Evolutionary conservation across 176 grass and related monocot genomes (phyloP), one percentile per base, ranked within the genome.

Genomic region (Musa schizocarpa): DNA sequence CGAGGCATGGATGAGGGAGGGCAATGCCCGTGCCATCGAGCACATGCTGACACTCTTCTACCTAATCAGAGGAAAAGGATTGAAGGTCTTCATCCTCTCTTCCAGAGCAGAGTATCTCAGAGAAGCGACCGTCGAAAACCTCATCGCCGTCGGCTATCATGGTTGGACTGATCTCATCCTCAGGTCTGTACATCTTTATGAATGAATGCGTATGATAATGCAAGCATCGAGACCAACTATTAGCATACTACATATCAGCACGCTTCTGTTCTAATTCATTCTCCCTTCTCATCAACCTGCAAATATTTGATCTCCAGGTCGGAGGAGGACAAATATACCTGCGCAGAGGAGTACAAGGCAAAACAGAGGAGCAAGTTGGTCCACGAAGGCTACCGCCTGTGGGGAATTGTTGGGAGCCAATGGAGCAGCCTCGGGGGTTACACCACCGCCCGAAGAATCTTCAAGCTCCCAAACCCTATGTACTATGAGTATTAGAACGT

Each of bases 341-440:
- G 9, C 12, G 59, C 61, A 52, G 75, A 52, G 58, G 49, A 66
- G 29, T 77, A 77, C 50, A 53, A 77, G 61, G 48, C 75, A 1
- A 61, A 52, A 20, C 12, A 65, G 10, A 77, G 61, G 61, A 27
- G 48, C 2, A 65, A 66, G 59, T 16, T 77, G 75, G 43, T 23
- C 1, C 20, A 77, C 4, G 12, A 66, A 21, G 75, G 75, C 49
- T 77, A 65, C 61, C 75, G 22, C 4, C 9, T 77, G n/a, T 77
- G 75, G 75, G 75, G 75, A 22, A 77, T 65, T 25, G 48, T 77
- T 34, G 75, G 75, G 57, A 65, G 61, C 49, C 75, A 77, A 25
- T 77, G 75, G 75, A 66, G 75, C 75, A 77, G 75, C n/a, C 75
- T 77, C 9, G 75, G 58, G 22, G 75, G 75, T 13, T 26, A 77